Conservation (phyloP, 441 rosid species). For the Syzygium syzygioides region DNA sequence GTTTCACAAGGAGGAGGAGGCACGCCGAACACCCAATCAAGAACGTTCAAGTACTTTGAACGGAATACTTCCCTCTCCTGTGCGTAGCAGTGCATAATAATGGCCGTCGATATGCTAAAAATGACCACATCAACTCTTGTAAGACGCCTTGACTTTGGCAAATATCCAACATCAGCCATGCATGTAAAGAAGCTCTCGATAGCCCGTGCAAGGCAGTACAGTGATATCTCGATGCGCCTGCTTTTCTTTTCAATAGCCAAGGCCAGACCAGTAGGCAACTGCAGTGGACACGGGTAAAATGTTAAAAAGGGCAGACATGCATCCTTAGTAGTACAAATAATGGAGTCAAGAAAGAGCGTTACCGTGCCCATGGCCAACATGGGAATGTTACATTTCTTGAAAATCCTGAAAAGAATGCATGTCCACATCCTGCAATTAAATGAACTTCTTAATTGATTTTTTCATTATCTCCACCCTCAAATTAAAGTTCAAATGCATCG, state of each 20-base stretch:
- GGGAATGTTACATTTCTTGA: slow-evolving; percentile 63
- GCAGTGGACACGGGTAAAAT: slow-evolving; percentile 4
- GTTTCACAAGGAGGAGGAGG: slow-evolving; percentile 54
- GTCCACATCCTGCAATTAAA: slow-evolving; percentile 62
- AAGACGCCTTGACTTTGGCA: slow-evolving; percentile 43
- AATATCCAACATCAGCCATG: slow-evolving; percentile 59
- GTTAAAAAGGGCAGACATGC: neutral
- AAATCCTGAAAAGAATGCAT: slow-evolving; percentile 72
- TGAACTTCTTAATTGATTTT: neutral
- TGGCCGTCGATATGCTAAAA: slow-evolving; percentile 80
- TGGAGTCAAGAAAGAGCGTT: neutral
- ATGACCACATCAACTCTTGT: slow-evolving; percentile 83
- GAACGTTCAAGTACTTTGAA: slow-evolving; percentile 86
- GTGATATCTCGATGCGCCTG: slow-evolving; percentile 86
- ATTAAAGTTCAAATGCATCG: neutral
- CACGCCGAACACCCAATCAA: slow-evolving; percentile 93
- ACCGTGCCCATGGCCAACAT: slow-evolving; percentile 80
- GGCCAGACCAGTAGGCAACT: slow-evolving; percentile 87
- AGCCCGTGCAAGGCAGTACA: slow-evolving; percentile 86
- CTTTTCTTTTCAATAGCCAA: slow-evolving; percentile 93
- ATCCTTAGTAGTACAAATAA: neutral
- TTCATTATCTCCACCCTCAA: neutral
- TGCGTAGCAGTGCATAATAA: slow-evolving; percentile 92
- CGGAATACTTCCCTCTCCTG: slow-evolving; percentile 86
- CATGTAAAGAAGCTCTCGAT: slow-evolving; percentile 87